Evolutionary conservation across 2,329 filamentous ascomycete species (phyloP), one percentile per base, ranked within the genome.

Genomic region (Colletotrichum sp.): DNA sequence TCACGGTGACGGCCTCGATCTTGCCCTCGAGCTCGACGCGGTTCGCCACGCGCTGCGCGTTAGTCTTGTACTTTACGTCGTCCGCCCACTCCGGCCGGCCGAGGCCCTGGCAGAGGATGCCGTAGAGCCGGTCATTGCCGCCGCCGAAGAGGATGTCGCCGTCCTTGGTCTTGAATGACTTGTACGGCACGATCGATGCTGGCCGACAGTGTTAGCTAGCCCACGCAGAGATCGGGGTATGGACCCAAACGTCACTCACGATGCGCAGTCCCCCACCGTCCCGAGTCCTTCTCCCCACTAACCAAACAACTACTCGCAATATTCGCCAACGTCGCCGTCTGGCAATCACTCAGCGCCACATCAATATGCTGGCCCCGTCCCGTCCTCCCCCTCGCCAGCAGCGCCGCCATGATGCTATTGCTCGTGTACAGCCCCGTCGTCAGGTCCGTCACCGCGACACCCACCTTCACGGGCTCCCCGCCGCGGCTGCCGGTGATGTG

Each of bases 101-200:
- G 1, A 95, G 84, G 1, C 89, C 88, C 43, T 92, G 87, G 79
- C 92, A 93, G 12, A 95, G 84, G 24, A 93, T 88, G 18, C 90
- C 90, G 77, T 94, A 95, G 3, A 95, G 87, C 7, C 91, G 88
- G 80, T 94, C 92, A 79, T 95, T 95, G n/a, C 92, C 93, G 32
- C 93, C 93, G 6, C 93, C 93, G 63, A 94, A 88, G 24, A 95
- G 88, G 43, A 95, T 88, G 73, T 92, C 91, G n/a, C 93, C 92
- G 77, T 95, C 93, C 71, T 90, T 91, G 6, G 93, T 95, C 80
- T 92, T 90, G 83, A 95, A 99, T 1, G 95, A 95, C 80, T 94
- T 93, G 84, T 99, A 99, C 0, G 97, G 97, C 0, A 99, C 97
- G 82, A 99, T 99, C 0, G 95, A 98, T n/a, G 96, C 94, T 32